Evolutionary conservation across 31 red algal species (phyloP).

Genomic region (Pterothamnion heteromorphum): DNA sequence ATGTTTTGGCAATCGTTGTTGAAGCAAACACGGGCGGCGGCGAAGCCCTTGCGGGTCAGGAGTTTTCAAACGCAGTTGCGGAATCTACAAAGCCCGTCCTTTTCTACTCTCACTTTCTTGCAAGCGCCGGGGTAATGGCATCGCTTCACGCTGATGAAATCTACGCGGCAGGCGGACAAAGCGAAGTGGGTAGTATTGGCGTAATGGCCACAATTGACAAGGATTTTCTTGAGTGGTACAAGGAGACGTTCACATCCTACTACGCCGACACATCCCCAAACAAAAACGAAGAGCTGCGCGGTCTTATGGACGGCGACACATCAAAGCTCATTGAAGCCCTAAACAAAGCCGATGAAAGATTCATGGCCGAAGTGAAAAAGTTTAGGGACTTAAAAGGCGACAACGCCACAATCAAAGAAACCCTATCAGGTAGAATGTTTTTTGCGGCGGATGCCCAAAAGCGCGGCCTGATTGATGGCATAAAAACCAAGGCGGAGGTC

Average conservation of each 20-base stretch:
- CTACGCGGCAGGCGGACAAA: neutral
- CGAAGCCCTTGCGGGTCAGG: neutral
- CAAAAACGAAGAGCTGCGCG: neutral
- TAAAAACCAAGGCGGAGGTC: neutral
- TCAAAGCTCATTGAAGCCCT: neutral
- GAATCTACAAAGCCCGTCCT: neutral
- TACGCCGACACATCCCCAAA: neutral
- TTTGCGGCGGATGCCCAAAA: neutral
- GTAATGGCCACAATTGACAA: neutral
- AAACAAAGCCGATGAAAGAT: neutral
- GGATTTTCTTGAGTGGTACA: neutral
- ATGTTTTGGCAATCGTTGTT: neutral
- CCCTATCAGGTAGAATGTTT: neutral
- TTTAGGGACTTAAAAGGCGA: neutral
- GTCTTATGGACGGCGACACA: neutral
- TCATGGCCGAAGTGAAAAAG: neutral
- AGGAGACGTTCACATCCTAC: neutral
- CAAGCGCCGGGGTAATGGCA: neutral
- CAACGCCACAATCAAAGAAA: neutral
- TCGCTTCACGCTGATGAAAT: neutral
- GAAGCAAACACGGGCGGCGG: conserved; percentile 12
- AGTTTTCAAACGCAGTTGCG: neutral
- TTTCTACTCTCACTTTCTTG: neutral
- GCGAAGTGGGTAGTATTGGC: neutral
- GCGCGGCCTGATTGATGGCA: conserved; percentile 12